phyloP scores from a whole-genome alignment of 1,139 yeast genomes.

The Candida sp. region DNA sequence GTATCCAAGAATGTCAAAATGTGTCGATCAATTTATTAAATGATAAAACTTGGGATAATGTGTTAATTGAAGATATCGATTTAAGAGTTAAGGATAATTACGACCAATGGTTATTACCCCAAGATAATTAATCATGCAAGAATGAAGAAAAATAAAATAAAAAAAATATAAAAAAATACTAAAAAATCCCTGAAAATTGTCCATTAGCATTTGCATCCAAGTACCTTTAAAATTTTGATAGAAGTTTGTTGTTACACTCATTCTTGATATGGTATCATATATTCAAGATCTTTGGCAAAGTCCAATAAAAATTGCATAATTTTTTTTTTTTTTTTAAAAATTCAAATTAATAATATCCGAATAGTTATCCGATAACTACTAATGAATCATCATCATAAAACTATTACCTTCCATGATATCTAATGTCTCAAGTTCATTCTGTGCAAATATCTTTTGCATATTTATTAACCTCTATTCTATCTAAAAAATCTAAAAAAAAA shows the following conservation, averaged over 20 bases:
- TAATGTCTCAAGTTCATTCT: too few species aligned
- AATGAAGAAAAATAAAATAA: background rate
- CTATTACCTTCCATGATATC: background rate
- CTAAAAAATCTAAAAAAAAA: background rate
- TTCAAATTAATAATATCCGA: background rate
- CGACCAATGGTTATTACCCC: constrained; percentile 39
- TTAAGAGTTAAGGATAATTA: constrained; percentile 41
- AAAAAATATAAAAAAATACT: background rate
- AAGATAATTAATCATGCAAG: constrained; percentile 1
- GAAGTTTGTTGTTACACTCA: background rate
- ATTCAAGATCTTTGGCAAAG: background rate
- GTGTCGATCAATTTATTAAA: constrained; percentile 33
- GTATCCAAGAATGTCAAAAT: constrained; percentile 35
- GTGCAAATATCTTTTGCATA: background rate
- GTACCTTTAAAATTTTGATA: background rate
- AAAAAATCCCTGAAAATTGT: background rate
- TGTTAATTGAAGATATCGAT: constrained; percentile 28
- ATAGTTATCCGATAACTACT: background rate
- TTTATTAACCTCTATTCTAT: background rate
- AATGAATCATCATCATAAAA: background rate
- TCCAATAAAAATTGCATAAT: background rate
- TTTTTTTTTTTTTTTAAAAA: background rate
- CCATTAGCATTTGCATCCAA: background rate
- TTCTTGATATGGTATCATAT: background rate
- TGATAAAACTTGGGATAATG: constrained; percentile 21